phyloP scores from a whole-genome alignment of 768 basidiomycete genomes.

The Boletus rubescentipes region DNA sequence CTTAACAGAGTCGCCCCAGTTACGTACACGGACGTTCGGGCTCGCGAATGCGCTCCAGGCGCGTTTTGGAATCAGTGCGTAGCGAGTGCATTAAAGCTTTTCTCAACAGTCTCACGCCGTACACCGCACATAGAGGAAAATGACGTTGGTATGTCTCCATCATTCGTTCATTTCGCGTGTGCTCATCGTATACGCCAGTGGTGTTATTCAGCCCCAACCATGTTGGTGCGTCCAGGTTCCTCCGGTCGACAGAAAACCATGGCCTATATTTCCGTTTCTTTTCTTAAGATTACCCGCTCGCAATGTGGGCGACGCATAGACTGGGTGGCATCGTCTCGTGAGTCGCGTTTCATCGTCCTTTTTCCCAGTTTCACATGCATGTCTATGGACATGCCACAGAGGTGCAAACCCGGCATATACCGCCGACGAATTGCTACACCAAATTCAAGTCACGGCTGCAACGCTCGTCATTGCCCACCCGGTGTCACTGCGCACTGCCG shows the following conservation, averaged over 20 bases:
- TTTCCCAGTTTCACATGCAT: not conserved
- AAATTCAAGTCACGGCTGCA: constrained; percentile 29
- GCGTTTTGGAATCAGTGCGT: constrained; percentile 49
- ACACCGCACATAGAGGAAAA: constrained; percentile 38
- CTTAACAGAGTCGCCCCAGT: constrained; percentile 21
- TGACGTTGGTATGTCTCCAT: constrained; percentile 47
- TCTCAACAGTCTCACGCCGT: not conserved
- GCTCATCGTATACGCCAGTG: constrained; percentile 36
- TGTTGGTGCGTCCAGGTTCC: constrained; percentile 42
- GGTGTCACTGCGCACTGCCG: constrained; percentile 24
- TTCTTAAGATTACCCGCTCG: constrained; percentile 50
- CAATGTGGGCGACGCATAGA: constrained; percentile 59
- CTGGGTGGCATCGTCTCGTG: constrained; percentile 61
- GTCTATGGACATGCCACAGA: constrained; percentile 11
- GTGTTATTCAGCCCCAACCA: constrained; percentile 66
- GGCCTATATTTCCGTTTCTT: not conserved
- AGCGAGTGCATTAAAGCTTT: constrained; percentile 1
- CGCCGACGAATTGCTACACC: constrained; percentile 31
- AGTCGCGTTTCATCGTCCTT: constrained; percentile 17
- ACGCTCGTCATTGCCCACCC: constrained; percentile 33
- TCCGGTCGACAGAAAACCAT: not conserved
- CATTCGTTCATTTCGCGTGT: not conserved
- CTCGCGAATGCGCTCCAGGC: constrained; percentile 54
- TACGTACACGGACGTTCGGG: constrained; percentile 43
- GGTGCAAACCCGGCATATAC: constrained; percentile 39